Percentiles rank a stretch among this genome's conserved stretches.
Evolutionary conservation across 176 grass and related monocot genomes (phyloP).

Genomic region (Musa schizocarpa): DNA sequence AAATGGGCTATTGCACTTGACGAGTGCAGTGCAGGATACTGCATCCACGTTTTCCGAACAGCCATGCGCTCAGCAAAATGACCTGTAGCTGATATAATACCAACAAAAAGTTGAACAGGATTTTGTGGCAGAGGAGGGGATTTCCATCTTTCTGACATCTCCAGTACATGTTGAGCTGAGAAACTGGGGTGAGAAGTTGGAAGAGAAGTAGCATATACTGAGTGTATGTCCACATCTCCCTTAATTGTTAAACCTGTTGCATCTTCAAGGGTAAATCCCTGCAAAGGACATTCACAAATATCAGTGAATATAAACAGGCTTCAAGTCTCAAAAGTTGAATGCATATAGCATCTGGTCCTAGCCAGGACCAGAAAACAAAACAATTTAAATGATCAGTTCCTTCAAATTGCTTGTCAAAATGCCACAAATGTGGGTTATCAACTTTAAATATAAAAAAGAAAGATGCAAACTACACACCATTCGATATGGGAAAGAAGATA

Average conservation of each 20-base stretch:
- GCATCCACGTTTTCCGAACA: conserved; percentile 90
- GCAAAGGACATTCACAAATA: background rate
- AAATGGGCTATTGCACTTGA: conserved; percentile 67
- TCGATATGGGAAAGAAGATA: conserved; percentile 80
- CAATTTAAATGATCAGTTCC: too few species aligned
- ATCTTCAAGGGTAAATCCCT: conserved; percentile 85
- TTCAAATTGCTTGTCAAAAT: too few species aligned
- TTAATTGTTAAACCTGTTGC: conserved; percentile 71
- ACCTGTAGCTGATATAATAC: conserved; percentile 74
- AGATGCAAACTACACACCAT: conserved; percentile 36
- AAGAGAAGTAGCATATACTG: conserved; percentile 70
- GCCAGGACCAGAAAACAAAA: too few species aligned
- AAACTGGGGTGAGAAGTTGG: conserved; percentile 41
- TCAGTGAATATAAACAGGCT: too few species aligned
- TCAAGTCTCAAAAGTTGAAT: conserved; percentile 10
- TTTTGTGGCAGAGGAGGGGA: conserved; percentile 39
- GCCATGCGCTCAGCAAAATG: conserved; percentile 94
- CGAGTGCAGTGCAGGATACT: conserved; percentile 59
- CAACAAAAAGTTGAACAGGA: conserved; percentile 62
- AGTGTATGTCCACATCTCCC: conserved; percentile 62
- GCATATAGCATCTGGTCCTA: background rate
- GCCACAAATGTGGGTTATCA: too few species aligned
- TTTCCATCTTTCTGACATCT: conserved; percentile 83
- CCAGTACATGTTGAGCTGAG: conserved; percentile 60
- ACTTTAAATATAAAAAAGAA: background rate